Evolutionary conservation across 2,329 filamentous ascomycete species (phyloP).

Genomic region (Fusarium decemcellulare): DNA sequence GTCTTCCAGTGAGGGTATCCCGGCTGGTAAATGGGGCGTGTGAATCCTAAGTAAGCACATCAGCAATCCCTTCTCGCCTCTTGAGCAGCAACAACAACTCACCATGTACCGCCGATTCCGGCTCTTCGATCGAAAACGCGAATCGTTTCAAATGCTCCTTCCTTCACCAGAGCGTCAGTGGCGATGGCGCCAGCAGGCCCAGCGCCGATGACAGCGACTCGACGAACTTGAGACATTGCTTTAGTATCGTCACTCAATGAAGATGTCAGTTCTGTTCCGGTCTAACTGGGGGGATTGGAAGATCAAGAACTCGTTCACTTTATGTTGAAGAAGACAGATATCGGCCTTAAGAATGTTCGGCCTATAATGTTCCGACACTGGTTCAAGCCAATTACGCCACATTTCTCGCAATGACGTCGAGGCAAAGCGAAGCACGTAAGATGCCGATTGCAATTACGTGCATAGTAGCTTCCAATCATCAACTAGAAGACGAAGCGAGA

Average conservation of each 20-base stretch:
- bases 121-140: slow-evolving; percentile 31
- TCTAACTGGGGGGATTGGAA: background rate
- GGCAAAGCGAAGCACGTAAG: slow-evolving; percentile 4
- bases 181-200: slow-evolving; percentile 34
- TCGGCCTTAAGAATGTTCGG: slow-evolving; percentile 5
- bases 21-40: slow-evolving; percentile 16
- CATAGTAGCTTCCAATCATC: background rate
- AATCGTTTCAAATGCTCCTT: slow-evolving; percentile 26
- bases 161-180: slow-evolving; percentile 33
- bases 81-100: background rate
- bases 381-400: slow-evolving; percentile 2
- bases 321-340: background rate
- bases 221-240: background rate
- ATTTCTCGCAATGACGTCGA: slow-evolving; percentile 4
- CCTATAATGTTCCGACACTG: background rate
- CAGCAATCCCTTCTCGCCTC: background rate
- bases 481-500: background rate
- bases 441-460: background rate
- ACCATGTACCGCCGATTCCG: slow-evolving; percentile 28
- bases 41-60: slow-evolving; percentile 14
- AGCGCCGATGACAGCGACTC: slow-evolving; percentile 31
- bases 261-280: background rate
- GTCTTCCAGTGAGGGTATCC: slow-evolving; percentile 13
- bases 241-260: background rate
- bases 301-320: background rate